phyloP scores from a whole-genome alignment of 164 flowering plant genomes.

The Berberis thunbergii region DNA sequence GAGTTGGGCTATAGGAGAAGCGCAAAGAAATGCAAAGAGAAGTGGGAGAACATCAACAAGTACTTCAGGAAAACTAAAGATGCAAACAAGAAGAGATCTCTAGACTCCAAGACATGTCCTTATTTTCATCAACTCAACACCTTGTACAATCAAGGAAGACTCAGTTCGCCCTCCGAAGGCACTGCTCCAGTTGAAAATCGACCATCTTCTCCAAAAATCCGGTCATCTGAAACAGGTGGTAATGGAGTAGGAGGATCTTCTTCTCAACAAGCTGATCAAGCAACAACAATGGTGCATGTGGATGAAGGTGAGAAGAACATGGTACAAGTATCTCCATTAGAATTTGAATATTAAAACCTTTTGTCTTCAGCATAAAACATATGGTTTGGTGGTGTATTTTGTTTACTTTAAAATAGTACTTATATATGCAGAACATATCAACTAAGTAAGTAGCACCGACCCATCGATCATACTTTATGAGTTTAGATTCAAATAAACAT shows the following conservation, averaged over 20 bases:
- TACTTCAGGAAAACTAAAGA: slow-evolving; percentile 79
- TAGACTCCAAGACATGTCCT: slow-evolving; percentile 76
- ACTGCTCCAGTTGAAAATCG: slow-evolving; percentile 5
- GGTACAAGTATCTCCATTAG: slow-evolving; percentile 21
- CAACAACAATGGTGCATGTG: slow-evolving; percentile 9
- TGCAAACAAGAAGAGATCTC: slow-evolving; percentile 61
- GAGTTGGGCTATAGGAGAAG: slow-evolving; percentile 69
- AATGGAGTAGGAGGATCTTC: not conserved
- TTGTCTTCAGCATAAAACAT: not conserved
- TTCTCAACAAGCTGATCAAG: slow-evolving; percentile 7
- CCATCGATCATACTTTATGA: too few species aligned
- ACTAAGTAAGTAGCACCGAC: not conserved
- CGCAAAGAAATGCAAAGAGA: slow-evolving; percentile 83
- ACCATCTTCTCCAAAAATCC: slow-evolving; percentile 14
- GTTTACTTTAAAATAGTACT: not conserved
- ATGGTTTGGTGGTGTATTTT: not conserved
- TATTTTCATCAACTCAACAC: slow-evolving; percentile 60
- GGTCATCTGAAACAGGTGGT: slow-evolving; percentile 10
- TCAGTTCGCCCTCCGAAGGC: slow-evolving; percentile 8
- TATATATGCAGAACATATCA: not conserved
- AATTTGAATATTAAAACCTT: slow-evolving; percentile 22
- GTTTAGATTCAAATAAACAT: too few species aligned
- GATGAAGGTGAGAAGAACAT: slow-evolving; percentile 22
- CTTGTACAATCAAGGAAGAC: slow-evolving; percentile 53
- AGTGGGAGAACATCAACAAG: slow-evolving; percentile 90